Base-by-base conservation (phyloP, 1,284 basidiomycete genomes). In the Naganishia liquefaciens region DNA sequence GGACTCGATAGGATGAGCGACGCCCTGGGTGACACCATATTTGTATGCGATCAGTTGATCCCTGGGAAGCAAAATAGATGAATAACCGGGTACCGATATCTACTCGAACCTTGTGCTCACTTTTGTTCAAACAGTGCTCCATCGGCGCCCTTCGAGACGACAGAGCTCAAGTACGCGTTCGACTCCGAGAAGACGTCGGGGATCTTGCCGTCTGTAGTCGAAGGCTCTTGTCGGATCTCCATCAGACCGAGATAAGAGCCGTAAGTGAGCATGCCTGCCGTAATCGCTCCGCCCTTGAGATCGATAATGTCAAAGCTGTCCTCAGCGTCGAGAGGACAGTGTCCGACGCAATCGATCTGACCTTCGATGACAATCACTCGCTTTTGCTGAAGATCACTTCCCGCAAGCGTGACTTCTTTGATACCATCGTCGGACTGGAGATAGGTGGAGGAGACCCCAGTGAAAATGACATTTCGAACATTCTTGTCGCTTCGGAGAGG, bases 131-230 rank as follows among this genome's bases (percentile, higher is more conserved):
- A 91, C 61, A 84, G 82, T 17, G 91, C 80, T 0, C 89, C 89
- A 73, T 93, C 91, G 5, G 85, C 83, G 0, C 87, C 90, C 39
- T 82, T 81, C 28, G 88, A 84, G 44, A 89, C 73, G 0, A 82
- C 72, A 27, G 83, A 84, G 25, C 85, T 81, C 13, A 90, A 68
- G 17, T 88, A 84, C 43, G 88, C 66, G 70, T 87, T 87, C 21
- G 47, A 49, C 21, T 76, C 73, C 50, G 69, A 81, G 80, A 72
- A 83, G 79, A 72, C 80, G 82, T 64, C 85, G 81, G 81, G 71
- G 15, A 85, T 79, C 44, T 69, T 40, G 3, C 90, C 90, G 72
- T 91, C 89, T 40, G 80, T 81, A 0, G 90, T 91, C 1, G 83
- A 84, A 9, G 76, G 70, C 73, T 93, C 91, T 63, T 80, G 73